Evolutionary conservation across 2,329 filamentous ascomycete species (phyloP).

Genomic region (Aspergillus ochraceus): DNA sequence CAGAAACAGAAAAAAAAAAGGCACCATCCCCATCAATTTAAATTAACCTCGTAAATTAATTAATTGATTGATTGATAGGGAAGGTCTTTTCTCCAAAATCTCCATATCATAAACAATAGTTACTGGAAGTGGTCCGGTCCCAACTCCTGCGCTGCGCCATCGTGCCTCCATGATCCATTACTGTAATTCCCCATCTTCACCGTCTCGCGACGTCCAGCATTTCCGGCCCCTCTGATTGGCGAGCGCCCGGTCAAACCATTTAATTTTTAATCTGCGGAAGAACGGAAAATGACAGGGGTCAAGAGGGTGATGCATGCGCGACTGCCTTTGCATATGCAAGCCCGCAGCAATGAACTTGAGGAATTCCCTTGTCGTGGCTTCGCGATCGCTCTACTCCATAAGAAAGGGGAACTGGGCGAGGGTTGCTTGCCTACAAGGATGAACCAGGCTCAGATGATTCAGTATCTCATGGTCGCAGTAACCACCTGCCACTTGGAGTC

Average conservation of each 20-base stretch:
- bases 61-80: background rate
- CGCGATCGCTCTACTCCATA: no score
- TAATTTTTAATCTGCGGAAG: conserved; percentile 7
- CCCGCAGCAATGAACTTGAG: background rate
- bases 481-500: background rate
- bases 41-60: background rate
- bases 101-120: background rate
- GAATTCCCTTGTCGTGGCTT: background rate
- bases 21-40: no score
- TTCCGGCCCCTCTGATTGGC: conserved; percentile 10
- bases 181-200: background rate
- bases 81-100: background rate
- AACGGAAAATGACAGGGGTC: conserved; percentile 8
- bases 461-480: background rate
- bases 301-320: background rate
- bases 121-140: background rate
- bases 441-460: no score
- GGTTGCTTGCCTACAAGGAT: no score
- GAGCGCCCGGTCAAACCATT: background rate
- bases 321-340: conserved; percentile 4
- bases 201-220: background rate
- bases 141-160: background rate
- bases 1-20: background rate
- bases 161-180: background rate
- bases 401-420: no score